These are phyloP conservation scores for Paecilomyces dactylethromorphus DNA, from an alignment of 2,329 filamentous ascomycete genomes.

Conservation along the genomic window DNA sequence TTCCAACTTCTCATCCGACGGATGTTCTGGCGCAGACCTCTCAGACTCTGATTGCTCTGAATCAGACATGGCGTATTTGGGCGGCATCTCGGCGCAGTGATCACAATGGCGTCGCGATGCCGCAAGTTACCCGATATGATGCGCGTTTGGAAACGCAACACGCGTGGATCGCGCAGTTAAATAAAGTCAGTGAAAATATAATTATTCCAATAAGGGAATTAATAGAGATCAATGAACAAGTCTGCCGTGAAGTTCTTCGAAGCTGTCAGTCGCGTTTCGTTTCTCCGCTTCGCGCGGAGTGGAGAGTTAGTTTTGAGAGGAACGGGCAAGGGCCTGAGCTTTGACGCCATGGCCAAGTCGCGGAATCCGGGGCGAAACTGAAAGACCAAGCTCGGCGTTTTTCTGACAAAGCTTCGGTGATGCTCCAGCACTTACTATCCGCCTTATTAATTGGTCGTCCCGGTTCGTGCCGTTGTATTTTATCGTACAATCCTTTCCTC, in stretches of 20 bases:
- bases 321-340: neutral
- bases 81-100: slow-evolving; percentile 16
- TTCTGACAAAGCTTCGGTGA: neutral
- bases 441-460: neutral
- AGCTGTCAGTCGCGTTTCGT: neutral
- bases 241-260: too few relatives aligned
- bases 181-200: neutral
- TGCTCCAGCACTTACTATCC: neutral
- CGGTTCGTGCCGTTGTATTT: neutral
- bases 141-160: neutral
- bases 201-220: neutral
- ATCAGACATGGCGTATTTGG: slow-evolving; percentile 23
- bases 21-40: slow-evolving; percentile 8
- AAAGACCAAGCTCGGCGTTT: neutral
- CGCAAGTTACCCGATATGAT: neutral
- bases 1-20: slow-evolving; percentile 30
- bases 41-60: slow-evolving; percentile 25
- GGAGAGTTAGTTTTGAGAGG: neutral
- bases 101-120: neutral
- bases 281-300: neutral
- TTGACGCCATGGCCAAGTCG: neutral
- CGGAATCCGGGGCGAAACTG: neutral
- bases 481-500: too few relatives aligned
- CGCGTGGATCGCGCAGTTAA: neutral
- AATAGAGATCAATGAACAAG: neutral